Base-by-base conservation (phyloP, 768 basidiomycete genomes). In the Podaxis carcinomalis region DNA sequence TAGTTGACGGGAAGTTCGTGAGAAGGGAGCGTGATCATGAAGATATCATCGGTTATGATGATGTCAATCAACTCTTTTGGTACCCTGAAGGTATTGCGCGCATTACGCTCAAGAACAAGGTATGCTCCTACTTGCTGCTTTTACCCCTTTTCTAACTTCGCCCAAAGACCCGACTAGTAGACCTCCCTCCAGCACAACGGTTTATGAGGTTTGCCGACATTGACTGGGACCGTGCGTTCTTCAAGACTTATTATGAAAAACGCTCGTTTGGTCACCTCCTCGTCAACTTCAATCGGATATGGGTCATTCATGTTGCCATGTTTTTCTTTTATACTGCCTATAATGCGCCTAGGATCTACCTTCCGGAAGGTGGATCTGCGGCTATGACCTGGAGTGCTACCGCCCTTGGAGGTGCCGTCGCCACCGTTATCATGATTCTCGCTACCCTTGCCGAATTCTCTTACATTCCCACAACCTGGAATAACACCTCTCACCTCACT, bases 281-380 rank as follows among this genome's bases (percentile, higher is more conserved):
- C 61, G 95, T 99, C 83, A 98, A 99, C 81, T 99, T 99, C 80
- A 98, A 98, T 78, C 92, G 96, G 51, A 93, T 99, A 67, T 99
- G 97, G 95, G 94, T 98, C 74, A 90, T 96, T 64, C 97, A 98
- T 76, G 80, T 99, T 61, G 85, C 95, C 35, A 75, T 98, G 71
- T 98, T 89, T 80, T 98, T 90, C 84, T 98, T 88, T 77, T 98
- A 97, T 78, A 98, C 95, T 19, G 81, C 96, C 40, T 97, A 83
- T 79, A 98, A 98, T 75, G 90, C 95, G 14, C 93, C 93, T 1
- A 85, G 83, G 37, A 79, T 98, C 68, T 99, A 98, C 70, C 80
- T 80, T 27, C 74, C 82, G 58, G 75, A 77, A 28, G 79, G 78
- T 5, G 77, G 80, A 11, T 83, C 89, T 3, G 74, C 87, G 10